Evolutionary conservation across 2,329 filamentous ascomycete species (phyloP), one percentile per base, ranked within the genome.

Genomic region (Alternaria angustiovoidea): DNA sequence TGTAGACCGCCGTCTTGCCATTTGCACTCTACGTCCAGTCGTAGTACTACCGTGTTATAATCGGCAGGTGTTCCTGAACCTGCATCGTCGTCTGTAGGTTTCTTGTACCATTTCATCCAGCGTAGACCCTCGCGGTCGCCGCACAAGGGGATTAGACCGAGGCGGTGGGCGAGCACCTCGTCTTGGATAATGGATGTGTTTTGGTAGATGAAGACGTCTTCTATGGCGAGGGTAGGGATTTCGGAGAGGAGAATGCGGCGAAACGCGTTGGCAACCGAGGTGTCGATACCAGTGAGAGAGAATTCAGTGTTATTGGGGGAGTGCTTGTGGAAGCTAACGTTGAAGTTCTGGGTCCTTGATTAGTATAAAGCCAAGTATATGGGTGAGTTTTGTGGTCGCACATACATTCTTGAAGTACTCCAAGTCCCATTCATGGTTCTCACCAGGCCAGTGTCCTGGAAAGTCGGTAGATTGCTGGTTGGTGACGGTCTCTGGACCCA

Each of bases 101-200:
- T 93, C 78, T 88, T 88, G 80, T 88, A 93, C 89, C 91, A 96
- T 76, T 89, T 89, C 81, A 98, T 85, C 83, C 89, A 94, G 70
- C 90, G 87, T 56, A 99, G 84, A 52, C 92, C 94, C 56, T 91
- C 86, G 66, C 89, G 87, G 62, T 88, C 87, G 67, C 92, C 95
- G 66, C 89, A 91, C 69, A 99, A 89, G 18, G 96, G 95, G 55
- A 99, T 91, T 46, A 99, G 87, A 60, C 95, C 95, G 32, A 99
- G 85, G 44, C 95, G 87, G 78, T 95, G 92, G 16, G 94, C 90
- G 52, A 99, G 89, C 5, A 99, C 94, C 83, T 99, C 95, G 77
- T 99, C 95, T 79, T 98, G 94, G 73, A 99, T 95, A 36, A 99
- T 93, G 5, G 93, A 97, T 51, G 94, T 98, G 84, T 99, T 99